These are phyloP conservation scores for Phytopythium chamaehyphon DNA, from an alignment of 352 stramenopile species.

Conservation along the genomic window DNA sequence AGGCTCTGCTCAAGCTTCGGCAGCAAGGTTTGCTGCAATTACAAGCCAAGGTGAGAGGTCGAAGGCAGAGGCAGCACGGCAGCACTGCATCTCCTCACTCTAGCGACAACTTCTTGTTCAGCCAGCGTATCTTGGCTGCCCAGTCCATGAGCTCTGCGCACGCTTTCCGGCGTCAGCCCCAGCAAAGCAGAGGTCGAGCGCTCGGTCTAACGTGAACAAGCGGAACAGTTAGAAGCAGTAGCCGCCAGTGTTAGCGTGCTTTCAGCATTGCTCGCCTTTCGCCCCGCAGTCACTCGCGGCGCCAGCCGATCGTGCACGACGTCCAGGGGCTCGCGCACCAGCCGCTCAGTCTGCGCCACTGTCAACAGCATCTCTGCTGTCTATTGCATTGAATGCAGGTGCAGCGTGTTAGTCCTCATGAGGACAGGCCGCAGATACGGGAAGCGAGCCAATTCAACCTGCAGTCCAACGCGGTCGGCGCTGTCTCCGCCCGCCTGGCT, in stretches of 20 bases:
- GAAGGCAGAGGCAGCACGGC: neutral
- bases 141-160: slow-evolving; percentile 17
- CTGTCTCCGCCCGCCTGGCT: neutral
- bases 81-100: slow-evolving; percentile 12
- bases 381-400: neutral
- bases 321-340: slow-evolving; percentile 13
- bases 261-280: too few species aligned
- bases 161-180: slow-evolving; percentile 14
- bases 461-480: neutral
- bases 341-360: slow-evolving; percentile 21
- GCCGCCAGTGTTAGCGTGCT: too few species aligned
- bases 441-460: neutral
- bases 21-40: slow-evolving; percentile 20
- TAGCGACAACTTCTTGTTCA: slow-evolving; percentile 15
- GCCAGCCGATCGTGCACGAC: slow-evolving; percentile 1
- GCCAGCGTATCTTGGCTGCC: slow-evolving; percentile 10
- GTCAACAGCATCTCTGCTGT: slow-evolving; percentile 28
- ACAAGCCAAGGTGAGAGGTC: neutral
- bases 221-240: too few species aligned
- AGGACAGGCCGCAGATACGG: neutral
- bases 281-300: too few species aligned
- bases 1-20: slow-evolving; percentile 26
- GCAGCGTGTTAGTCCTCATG: neutral
- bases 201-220: neutral
- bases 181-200: slow-evolving; percentile 8